Evolutionary conservation across 2,329 filamentous ascomycete genomes (phyloP).

Genomic region (Botrytis aclada): DNA sequence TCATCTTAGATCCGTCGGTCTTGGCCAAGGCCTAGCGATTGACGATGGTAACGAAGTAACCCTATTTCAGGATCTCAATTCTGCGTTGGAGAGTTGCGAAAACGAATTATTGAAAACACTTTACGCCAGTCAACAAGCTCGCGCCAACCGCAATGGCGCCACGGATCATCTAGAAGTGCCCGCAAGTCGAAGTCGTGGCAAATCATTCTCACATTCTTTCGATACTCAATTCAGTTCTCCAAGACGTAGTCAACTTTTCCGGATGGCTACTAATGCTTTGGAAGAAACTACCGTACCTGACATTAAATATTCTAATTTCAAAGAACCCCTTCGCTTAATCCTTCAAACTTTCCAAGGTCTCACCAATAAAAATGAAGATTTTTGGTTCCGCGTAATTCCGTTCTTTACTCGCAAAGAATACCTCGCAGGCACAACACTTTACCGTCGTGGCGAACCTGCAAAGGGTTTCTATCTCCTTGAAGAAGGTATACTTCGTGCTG

Average conservation of each 20-base stretch:
- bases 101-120: constrained; percentile 86
- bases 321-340: constrained; percentile 85
- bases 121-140: constrained; percentile 66
- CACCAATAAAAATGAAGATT: constrained; percentile 84
- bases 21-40: constrained; percentile 51
- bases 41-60: constrained; percentile 66
- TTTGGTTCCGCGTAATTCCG: constrained; percentile 78
- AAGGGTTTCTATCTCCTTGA: constrained; percentile 89
- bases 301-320: constrained; percentile 78
- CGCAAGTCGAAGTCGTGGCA: constrained; percentile 11
- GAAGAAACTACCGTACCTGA: constrained; percentile 54
- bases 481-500: constrained; percentile 80
- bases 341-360: constrained; percentile 93
- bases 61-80: constrained; percentile 87
- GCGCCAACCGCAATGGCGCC: constrained; percentile 44
- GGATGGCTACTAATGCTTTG: constrained; percentile 74
- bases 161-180: constrained; percentile 35
- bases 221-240: constrained; percentile 71
- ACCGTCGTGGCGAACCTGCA: constrained; percentile 71
- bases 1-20: constrained; percentile 77
- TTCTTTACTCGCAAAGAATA: constrained; percentile 74
- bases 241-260: constrained; percentile 70
- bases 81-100: constrained; percentile 88
- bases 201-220: constrained; percentile 47
- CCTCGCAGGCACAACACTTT: constrained; percentile 68